phyloP scores from a whole-genome alignment of 2,329 filamentous ascomycete genomes.

The Xylariaceae sp. region DNA sequence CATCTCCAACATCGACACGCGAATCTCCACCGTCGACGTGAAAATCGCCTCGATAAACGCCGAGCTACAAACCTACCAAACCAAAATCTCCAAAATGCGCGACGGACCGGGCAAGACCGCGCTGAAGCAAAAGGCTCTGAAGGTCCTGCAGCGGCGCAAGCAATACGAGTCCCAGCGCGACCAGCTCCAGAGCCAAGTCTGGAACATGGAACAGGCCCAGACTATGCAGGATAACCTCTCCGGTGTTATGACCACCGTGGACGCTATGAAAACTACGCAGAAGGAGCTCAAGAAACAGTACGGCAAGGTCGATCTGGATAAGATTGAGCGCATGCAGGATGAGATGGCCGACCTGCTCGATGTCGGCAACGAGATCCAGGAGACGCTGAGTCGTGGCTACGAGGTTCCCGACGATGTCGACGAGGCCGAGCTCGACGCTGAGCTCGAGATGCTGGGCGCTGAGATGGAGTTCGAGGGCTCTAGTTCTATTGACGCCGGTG shows the following conservation, averaged over 20 bases:
- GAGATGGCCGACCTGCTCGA: slow-evolving; percentile 99
- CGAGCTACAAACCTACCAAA: slow-evolving; percentile 83
- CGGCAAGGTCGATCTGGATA: slow-evolving; percentile 94
- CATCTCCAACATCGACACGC: slow-evolving; percentile 68
- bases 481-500: slow-evolving; percentile 44
- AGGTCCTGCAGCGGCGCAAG: slow-evolving; percentile 88
- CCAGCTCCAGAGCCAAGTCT: slow-evolving; percentile 88
- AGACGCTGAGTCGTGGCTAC: slow-evolving; percentile 85
- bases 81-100: slow-evolving; percentile 86
- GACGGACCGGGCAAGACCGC: slow-evolving; percentile 91
- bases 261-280: slow-evolving; percentile 95
- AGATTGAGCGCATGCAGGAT: slow-evolving; percentile 96
- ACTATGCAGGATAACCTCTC: slow-evolving; percentile 99
- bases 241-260: slow-evolving; percentile 97
- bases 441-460: slow-evolving; percentile 88
- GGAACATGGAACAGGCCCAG: slow-evolving; percentile 98
- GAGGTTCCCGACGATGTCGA: slow-evolving; percentile 96
- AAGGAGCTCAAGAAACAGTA: slow-evolving; percentile 92
- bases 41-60: slow-evolving; percentile 90
- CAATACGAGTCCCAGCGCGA: slow-evolving; percentile 93
- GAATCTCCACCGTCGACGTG: slow-evolving; percentile 73
- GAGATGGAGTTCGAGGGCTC: slow-evolving; percentile 84
- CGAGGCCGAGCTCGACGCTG: slow-evolving; percentile 92
- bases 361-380: slow-evolving; percentile 96
- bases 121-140: slow-evolving; percentile 90